Evolutionary conservation across 495 filamentous ascomycete genomes (phyloP).

Genomic region (Penicillium coffeae): DNA sequence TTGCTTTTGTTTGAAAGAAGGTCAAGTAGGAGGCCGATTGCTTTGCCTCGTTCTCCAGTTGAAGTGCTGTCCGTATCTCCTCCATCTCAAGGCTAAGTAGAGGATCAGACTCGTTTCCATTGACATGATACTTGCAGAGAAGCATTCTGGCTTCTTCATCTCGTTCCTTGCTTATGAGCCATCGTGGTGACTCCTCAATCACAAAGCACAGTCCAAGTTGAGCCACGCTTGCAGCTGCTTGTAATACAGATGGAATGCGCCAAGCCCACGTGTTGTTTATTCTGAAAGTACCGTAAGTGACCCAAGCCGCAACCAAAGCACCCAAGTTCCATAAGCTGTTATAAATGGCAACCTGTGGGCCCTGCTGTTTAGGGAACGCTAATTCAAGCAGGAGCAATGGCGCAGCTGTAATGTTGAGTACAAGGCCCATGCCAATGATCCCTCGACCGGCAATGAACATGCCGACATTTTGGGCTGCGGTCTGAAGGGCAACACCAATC

Average conservation of each 20-base stretch:
- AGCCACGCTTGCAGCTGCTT: constrained; percentile 42
- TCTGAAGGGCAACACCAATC: constrained; percentile 64
- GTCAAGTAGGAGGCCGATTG: constrained; percentile 38
- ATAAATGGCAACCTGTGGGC: constrained; percentile 61
- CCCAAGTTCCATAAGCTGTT: constrained; percentile 56
- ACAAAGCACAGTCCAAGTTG: constrained; percentile 32
- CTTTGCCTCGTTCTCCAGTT: constrained; percentile 26
- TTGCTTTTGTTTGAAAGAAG: constrained; percentile 62
- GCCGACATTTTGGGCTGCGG: constrained; percentile 44
- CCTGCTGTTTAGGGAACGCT: constrained; percentile 63
- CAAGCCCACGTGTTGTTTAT: constrained; percentile 43
- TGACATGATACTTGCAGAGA: constrained; percentile 29
- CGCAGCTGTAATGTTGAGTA: constrained; percentile 56
- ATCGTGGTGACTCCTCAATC: constrained; percentile 30
- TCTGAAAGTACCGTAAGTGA: constrained; percentile 14
- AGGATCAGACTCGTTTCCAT: constrained; percentile 15
- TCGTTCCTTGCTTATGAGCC: constrained; percentile 22
- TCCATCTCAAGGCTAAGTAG: constrained; percentile 23
- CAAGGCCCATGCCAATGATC: constrained; percentile 54
- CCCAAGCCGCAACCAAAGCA: constrained; percentile 32
- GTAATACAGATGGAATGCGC: constrained; percentile 46
- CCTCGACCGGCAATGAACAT: constrained; percentile 51
- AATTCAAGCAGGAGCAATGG: constrained; percentile 64
- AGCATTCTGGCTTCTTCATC: constrained; percentile 29
- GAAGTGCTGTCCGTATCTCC: constrained; percentile 21